A percentile compares a stretch with the other conserved stretches of the same genome.
phyloP scores from a whole-genome alignment of 768 basidiomycete species.

The Neoboletus brunneissimus region DNA sequence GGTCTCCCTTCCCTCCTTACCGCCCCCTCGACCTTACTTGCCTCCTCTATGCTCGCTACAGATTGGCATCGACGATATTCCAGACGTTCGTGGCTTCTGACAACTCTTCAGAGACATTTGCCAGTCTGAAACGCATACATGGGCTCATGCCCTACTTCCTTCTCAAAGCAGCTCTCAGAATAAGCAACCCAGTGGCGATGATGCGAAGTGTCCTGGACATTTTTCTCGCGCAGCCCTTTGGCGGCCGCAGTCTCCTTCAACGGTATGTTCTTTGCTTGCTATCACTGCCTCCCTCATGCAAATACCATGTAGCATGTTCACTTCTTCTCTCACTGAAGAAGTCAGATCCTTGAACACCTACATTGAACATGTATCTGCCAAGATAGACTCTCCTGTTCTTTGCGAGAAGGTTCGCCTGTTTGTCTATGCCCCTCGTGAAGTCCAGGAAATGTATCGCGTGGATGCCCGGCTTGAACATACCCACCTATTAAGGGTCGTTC shows the following conservation, averaged over 20 bases:
- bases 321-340: constrained; percentile 87
- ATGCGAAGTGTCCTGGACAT: constrained; percentile 89
- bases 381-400: constrained; percentile 83
- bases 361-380: constrained; percentile 81
- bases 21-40: constrained; percentile 4
- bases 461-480: constrained; percentile 75
- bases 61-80: constrained; percentile 94
- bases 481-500: constrained; percentile 74
- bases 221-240: constrained; percentile 96
- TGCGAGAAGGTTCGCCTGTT: constrained; percentile 87
- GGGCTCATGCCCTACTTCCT: constrained; percentile 98
- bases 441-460: constrained; percentile 75
- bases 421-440: constrained; percentile 83
- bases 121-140: constrained; percentile 87
- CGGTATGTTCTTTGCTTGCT: constrained; percentile 44
- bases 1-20: constrained; percentile 33
- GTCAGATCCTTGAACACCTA: constrained; percentile 81
- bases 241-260: constrained; percentile 87
- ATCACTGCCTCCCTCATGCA: neutral
- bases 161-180: constrained; percentile 85
- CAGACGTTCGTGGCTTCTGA: constrained; percentile 94
- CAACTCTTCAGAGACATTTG: constrained; percentile 84
- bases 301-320: constrained; percentile 75
- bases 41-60: constrained; percentile 30
- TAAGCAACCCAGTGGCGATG: constrained; percentile 96